Evolutionary conservation across 2,329 filamentous ascomycete species (phyloP).

Genomic region (Colletotrichum sp.): DNA sequence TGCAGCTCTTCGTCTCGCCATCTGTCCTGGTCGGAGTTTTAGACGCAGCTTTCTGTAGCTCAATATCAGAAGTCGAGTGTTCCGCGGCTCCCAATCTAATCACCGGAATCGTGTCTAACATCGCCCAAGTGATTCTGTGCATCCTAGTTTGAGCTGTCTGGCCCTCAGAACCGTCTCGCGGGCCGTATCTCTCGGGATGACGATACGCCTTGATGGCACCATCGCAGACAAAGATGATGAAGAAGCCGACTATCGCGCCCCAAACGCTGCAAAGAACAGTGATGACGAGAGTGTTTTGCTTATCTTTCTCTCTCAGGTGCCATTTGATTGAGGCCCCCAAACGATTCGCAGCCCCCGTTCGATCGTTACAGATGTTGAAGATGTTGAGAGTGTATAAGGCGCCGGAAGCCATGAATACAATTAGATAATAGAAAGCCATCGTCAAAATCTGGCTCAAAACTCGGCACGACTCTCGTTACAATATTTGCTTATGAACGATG

Average conservation of each 20-base stretch:
- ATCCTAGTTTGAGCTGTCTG: neutral
- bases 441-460: neutral
- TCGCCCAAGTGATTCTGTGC: neutral
- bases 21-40: neutral
- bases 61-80: neutral
- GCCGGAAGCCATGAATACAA: neutral
- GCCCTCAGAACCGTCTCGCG: neutral
- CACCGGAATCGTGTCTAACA: neutral
- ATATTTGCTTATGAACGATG: neutral
- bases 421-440: neutral
- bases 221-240: neutral
- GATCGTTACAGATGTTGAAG: neutral
- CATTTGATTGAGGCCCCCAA: neutral
- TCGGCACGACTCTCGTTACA: neutral
- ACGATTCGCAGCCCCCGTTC: neutral
- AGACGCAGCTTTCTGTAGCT: neutral
- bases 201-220: neutral
- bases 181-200: neutral
- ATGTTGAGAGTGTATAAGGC: neutral
- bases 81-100: neutral
- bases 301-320: neutral
- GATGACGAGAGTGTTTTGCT: neutral
- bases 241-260: neutral
- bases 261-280: neutral
- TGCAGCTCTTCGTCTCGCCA: neutral